phyloP scores from a whole-genome alignment of 2,329 filamentous ascomycete genomes.

The Sporothrix sp. region DNA sequence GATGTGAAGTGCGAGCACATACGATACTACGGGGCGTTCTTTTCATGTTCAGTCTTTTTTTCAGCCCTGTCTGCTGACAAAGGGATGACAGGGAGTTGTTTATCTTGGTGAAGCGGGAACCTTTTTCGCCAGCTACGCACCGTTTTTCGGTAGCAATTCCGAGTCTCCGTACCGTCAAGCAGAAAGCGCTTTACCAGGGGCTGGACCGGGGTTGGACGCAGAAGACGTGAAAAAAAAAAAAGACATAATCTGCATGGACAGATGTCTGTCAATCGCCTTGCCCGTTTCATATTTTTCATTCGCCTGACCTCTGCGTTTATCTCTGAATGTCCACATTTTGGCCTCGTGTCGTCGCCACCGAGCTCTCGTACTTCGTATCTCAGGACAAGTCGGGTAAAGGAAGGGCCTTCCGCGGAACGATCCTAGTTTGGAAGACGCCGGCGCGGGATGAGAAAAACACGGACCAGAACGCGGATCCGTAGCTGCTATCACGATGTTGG shows the following conservation, averaged over 20 bases:
- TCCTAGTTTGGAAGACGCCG: conserved; percentile 6
- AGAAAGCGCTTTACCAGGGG: neutral
- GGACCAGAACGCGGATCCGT: neutral
- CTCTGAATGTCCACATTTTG: too few species aligned
- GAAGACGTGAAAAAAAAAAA: neutral
- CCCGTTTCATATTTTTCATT: neutral
- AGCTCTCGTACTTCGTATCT: too few species aligned
- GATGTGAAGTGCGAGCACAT: too few species aligned
- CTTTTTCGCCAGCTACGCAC: neutral
- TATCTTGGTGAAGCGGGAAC: neutral
- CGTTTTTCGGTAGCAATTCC: conserved; percentile 2
- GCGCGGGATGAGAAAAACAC: conserved; percentile 9
- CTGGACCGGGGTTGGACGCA: neutral
- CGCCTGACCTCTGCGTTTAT: too few species aligned
- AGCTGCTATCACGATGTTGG: conserved; percentile 6
- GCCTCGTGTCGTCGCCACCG: too few species aligned
- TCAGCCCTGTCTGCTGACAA: neutral
- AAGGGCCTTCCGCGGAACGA: conserved; percentile 9
- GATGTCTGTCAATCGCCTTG: too few species aligned
- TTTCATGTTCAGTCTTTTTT: neutral
- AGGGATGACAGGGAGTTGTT: neutral
- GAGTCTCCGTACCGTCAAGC: neutral
- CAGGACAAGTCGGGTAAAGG: conserved; percentile 12
- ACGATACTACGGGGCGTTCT: too few species aligned
- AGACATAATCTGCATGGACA: too few species aligned